phyloP scores from a whole-genome alignment of 768 basidiomycete genomes.

The Mycena leptocephala region DNA sequence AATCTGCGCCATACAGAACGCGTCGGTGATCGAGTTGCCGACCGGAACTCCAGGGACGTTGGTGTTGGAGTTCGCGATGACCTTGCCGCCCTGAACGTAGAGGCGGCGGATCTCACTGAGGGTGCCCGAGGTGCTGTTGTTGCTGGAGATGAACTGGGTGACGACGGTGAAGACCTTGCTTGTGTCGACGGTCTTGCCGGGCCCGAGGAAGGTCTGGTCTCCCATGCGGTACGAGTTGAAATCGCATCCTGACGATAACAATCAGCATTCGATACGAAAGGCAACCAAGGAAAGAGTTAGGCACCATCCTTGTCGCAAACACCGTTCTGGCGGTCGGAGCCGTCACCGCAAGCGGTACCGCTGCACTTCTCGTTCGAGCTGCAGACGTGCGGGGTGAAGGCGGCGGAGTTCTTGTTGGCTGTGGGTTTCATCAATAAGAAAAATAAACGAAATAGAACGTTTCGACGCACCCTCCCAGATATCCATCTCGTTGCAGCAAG shows the following conservation, averaged over 20 bases:
- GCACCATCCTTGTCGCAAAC: constrained; percentile 71
- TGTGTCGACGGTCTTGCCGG: constrained; percentile 67
- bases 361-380: constrained; percentile 56
- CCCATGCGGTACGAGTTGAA: constrained; percentile 78
- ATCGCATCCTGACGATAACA: too few relatives aligned
- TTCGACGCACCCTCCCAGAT: constrained; percentile 61
- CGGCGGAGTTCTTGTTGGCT: constrained; percentile 67
- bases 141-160: constrained; percentile 66
- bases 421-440: neutral
- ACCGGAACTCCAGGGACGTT: constrained; percentile 60
- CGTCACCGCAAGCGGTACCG: constrained; percentile 57
- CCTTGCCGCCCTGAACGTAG: constrained; percentile 69
- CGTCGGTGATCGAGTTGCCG: constrained; percentile 65
- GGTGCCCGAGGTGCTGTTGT: constrained; percentile 51
- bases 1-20: too few relatives aligned
- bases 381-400: constrained; percentile 70
- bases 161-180: constrained; percentile 70
- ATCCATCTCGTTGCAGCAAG: constrained; percentile 75
- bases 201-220: constrained; percentile 62
- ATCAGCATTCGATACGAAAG: too few relatives aligned
- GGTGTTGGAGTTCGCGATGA: constrained; percentile 66
- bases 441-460: neutral
- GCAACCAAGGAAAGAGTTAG: too few relatives aligned
- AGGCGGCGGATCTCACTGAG: constrained; percentile 70
- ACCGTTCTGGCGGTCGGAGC: constrained; percentile 55